Conservation (phyloP, 2,329 filamentous ascomycete species). For the Botryotinia narcissicola region DNA sequence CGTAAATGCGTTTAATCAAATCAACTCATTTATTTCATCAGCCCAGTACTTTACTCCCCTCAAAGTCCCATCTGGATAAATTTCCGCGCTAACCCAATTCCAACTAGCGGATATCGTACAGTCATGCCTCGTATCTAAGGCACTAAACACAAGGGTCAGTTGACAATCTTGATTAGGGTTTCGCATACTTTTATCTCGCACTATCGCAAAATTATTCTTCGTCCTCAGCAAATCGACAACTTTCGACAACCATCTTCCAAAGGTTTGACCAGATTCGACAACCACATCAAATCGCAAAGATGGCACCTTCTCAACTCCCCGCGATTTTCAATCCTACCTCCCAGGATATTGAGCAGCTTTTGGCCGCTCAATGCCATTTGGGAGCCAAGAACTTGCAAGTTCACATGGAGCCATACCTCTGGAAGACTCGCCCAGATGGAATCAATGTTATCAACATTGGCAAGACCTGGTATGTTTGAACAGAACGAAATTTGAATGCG, state of each 20-base stretch:
- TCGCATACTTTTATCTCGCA: constrained; percentile 20
- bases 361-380: constrained; percentile 93
- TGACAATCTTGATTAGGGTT: constrained; percentile 23
- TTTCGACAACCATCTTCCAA: constrained; percentile 20
- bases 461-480: constrained; percentile 86
- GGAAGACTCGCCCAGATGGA: constrained; percentile 98
- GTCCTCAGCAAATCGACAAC: constrained; percentile 30
- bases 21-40: neutral
- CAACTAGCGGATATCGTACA: constrained; percentile 28
- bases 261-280: constrained; percentile 36
- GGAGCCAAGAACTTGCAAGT: constrained; percentile 99
- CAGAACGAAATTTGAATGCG: neutral
- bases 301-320: constrained; percentile 94
- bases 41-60: constrained; percentile 10
- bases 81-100: constrained; percentile 30
- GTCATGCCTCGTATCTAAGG: neutral
- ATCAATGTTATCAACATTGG: constrained; percentile 99
- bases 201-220: constrained; percentile 20
- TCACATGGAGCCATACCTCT: constrained; percentile 99
- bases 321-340: constrained; percentile 92
- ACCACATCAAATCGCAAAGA: constrained; percentile 63
- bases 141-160: neutral
- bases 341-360: constrained; percentile 99
- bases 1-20: constrained; percentile 13
- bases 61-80: constrained; percentile 21